These are phyloP conservation scores for Boletus coffeatus DNA, from an alignment of 1,284 basidiomycete genomes.

Conservation along the genomic window DNA sequence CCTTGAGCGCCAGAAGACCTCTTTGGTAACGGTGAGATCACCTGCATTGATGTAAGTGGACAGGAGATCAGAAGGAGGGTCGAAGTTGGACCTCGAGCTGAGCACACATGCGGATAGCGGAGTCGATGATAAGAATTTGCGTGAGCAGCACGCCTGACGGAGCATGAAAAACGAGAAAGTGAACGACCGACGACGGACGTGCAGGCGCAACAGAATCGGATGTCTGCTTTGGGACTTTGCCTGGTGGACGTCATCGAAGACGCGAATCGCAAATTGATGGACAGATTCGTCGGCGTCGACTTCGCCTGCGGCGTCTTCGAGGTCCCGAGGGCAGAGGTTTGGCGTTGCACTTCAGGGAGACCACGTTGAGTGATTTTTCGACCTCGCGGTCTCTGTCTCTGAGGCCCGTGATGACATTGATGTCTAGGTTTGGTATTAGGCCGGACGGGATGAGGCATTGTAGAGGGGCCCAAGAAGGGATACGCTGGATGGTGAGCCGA, in stretches of 20 bases:
- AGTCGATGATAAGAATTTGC: constrained; percentile 43
- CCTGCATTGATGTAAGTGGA: constrained; percentile 49
- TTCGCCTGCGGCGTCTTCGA: constrained; percentile 13
- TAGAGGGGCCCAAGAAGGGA: constrained; percentile 65
- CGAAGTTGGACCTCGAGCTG: constrained; percentile 51
- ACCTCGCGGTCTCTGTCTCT: constrained; percentile 73
- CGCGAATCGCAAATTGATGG: constrained; percentile 44
- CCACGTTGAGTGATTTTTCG: constrained; percentile 37
- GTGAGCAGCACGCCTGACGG: constrained; percentile 48
- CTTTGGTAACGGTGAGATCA: constrained; percentile 55
- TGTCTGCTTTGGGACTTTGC: constrained; percentile 25
- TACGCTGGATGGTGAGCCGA: constrained; percentile 48
- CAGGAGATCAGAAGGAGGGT: constrained; percentile 48
- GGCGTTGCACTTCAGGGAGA: constrained; percentile 42
- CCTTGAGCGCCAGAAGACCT: constrained; percentile 51
- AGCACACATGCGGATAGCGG: constrained; percentile 65
- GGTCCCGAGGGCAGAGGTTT: constrained; percentile 12
- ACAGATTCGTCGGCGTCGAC: constrained; percentile 38
- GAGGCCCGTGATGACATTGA: constrained; percentile 64
- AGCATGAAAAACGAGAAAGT: constrained; percentile 45
- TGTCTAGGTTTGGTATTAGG: constrained; percentile 62
- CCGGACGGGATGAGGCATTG: constrained; percentile 69
- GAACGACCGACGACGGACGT: constrained; percentile 4
- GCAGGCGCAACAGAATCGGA: neutral
- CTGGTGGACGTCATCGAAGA: constrained; percentile 60